Evolutionary conservation across 2,329 filamentous ascomycete genomes (phyloP), one percentile per base, ranked within the genome.

Genomic region (Hypoxylon sp.): DNA sequence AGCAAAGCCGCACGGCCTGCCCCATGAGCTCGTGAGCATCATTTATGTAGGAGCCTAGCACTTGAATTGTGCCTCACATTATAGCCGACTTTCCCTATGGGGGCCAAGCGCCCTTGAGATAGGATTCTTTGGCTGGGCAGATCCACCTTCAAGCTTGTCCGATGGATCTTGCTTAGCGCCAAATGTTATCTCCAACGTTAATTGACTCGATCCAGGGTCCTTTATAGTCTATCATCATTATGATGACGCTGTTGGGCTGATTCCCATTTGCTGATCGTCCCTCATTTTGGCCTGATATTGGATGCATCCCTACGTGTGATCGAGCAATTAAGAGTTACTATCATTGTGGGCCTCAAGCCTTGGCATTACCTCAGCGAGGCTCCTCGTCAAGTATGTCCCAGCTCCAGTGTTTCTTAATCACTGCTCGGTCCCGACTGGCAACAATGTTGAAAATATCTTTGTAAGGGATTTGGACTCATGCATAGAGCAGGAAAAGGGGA

Each of bases 361-460:
- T 55, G 36, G 36, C 51, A 45, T 45, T 45, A 45, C 52, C 32
- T 56, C 38, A 46, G 38, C 13, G 38, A 56, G 53, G 38, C 53
- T 56, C 19, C 53, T 41, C 41, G 17, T 30, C 28, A n/a, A 21
- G 19, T 5, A 25, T 38, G 45, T 32, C 52, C 52, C 17, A 32
- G 52, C 38, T 45, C 52, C 52, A 23, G 17, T 36, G 14, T 45
- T 30, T 43, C 36, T 36, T 56, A 36, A 41, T 19, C 51, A 23
- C 13, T 17, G 19, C 14, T 28, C 38, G 38, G 38, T 10, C 38
- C 38, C 38, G 17, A 21, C 38, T 43, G 38, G 38, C 9, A 43
- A 43, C 14, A 21, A 23, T 50, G 48, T 25, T 30, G 34, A 41
- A 19, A 41, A 53, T 19, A 14, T 17, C 32, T 41, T 41, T 41